These are phyloP conservation scores for Globisporangium polare DNA, from an alignment of 352 stramenopile genomes.

Conservation along the genomic window DNA sequence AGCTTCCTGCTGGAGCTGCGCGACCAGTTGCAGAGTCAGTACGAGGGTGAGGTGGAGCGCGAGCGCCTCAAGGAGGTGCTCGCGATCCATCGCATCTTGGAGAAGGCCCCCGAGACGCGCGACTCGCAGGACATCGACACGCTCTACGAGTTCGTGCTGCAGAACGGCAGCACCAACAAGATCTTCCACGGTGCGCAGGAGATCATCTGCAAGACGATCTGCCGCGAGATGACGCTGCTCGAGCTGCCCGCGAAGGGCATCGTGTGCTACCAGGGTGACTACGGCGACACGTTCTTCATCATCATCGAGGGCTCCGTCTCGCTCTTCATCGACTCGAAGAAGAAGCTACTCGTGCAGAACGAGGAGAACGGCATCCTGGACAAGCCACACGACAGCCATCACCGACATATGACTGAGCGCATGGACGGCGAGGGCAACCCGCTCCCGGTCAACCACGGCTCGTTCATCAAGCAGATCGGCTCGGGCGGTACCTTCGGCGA, in stretches of 20 bases:
- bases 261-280: constrained; percentile 83
- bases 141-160: constrained; percentile 76
- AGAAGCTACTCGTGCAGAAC: constrained; percentile 19
- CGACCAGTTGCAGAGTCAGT: constrained; percentile 48
- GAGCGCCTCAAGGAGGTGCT: constrained; percentile 43
- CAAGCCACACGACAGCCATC: background rate
- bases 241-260: constrained; percentile 54
- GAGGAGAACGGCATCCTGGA: constrained; percentile 16
- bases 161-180: constrained; percentile 78
- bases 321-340: constrained; percentile 68
- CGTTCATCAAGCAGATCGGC: constrained; percentile 78
- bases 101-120: constrained; percentile 36
- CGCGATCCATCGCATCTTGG: constrained; percentile 52
- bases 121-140: constrained; percentile 62
- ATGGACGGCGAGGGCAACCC: constrained; percentile 16
- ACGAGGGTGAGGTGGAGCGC: constrained; percentile 35
- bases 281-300: constrained; percentile 79
- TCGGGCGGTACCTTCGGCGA: constrained; percentile 75
- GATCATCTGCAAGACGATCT: constrained; percentile 88
- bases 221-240: constrained; percentile 81
- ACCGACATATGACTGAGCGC: background rate
- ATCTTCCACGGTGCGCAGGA: constrained; percentile 82
- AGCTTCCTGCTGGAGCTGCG: constrained; percentile 59
- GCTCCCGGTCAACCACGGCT: constrained; percentile 43
- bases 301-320: constrained; percentile 73